Evolutionary conservation across 2,329 filamentous ascomycete species (phyloP), one percentile per base, ranked within the genome.

Genomic region (Claviceps spartinae): DNA sequence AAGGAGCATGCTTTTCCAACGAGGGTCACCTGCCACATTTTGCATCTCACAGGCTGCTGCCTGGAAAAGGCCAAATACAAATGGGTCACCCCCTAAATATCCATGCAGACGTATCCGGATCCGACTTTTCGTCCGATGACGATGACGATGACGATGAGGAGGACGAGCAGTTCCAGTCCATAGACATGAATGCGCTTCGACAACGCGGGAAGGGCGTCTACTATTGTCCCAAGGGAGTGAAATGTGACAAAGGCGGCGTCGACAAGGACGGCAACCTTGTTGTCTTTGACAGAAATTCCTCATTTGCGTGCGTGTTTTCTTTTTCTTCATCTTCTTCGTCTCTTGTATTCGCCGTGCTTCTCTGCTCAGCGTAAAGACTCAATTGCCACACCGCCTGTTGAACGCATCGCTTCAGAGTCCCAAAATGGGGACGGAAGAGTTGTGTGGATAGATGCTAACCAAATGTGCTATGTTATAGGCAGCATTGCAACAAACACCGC

Each of bases 401-500:
- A 30, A 11, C 4, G 13, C 7, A 41, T 26, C 16, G 37, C 42
- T 20, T 11, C 34, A 43, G 18, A 36, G 30, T 7, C 20, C 41
- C 37, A 9, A 47, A 36, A 11, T 20, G 34, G 20, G 14, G 16
- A 49, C 14, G 45, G 8, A 4, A 20, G 1, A 36, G 45, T 47
- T 34, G 24, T 20, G 20, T 38, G 30, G 46, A 48, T 40, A 30
- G 50, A 38, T 45, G 26, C 52, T 52, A 38, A 52, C 36, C 37
- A 45, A 55, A 30, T 24, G 9, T 30, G 14, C 9, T 34, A 24
- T 26, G 43, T 16, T 49, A 53, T 56, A 71, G 69, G 49, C 68
- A 71, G 58, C 69, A 71, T 55, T 67, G 67, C 53, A 69, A 71
- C 58, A 71, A 71, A 47, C 69, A 71, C 54, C 62, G 65, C 26